Evolutionary conservation across 148 eudicot genomes (phyloP), one percentile per base, ranked within the genome.

Genomic region (Talinum fruticosum): DNA sequence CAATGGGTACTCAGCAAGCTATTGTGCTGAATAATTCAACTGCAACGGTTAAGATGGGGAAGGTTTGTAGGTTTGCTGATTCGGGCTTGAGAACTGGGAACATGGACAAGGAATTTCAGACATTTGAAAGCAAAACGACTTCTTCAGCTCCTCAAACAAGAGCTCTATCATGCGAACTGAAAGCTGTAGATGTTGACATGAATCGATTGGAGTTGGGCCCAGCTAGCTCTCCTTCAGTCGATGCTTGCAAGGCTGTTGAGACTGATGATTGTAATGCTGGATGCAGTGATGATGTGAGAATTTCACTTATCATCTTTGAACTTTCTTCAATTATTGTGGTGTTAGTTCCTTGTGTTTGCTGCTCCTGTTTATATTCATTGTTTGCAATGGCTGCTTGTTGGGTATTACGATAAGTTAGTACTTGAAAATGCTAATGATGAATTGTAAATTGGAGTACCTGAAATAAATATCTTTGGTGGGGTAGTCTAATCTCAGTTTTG

Each of bases 131-230:
- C 68, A 51, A 37, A 53, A 30, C 34, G 15, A 67, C 18, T 36
- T 53, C 77, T 12, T 45, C 5, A 14, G 8, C 34, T 76, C 59
- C 77, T 23, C 69, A 77, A 57, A 54, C 80, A 72, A 59, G 73
- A 69, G 76, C 38, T 72, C 68, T 65, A 57, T 78, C 69, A 47
- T 73, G 74, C 8, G 71, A 73, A 72, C 64, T 57, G 70, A 82
- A 64, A 67, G 64, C 71, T 38, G 83, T 82, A 45, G 85, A 80
- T 83, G 61, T 82, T 24, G 87, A 84, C 65, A 62, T 84, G 80
- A 80, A 82, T 68, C 90, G 84, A 44, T 69, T 62, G 47, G 86
- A 85, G 79, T 75, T 83, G 62, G 88, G 88, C 65, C 90, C 89
- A 0, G 81, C n/a, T n/a, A n/a, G 75, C 80, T 75, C 89, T 74